Evolutionary conservation across 768 basidiomycete species (phyloP).

Genomic region (Lactarius pseudohatsudake): DNA sequence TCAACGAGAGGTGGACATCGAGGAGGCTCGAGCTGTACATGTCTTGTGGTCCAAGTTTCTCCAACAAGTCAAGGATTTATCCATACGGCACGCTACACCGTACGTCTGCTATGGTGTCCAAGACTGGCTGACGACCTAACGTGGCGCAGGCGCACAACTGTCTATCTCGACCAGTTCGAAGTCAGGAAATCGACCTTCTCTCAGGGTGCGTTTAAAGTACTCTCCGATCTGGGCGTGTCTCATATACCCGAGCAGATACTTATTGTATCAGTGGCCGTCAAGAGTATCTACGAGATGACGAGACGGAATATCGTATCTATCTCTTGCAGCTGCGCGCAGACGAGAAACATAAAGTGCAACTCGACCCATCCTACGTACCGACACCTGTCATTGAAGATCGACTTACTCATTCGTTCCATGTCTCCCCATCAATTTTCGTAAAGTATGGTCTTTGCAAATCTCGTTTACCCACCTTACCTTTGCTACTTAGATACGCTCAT

Average conservation of each 20-base stretch:
- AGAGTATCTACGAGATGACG: not conserved
- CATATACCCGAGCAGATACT: not conserved
- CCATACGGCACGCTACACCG: not conserved
- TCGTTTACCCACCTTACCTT: not conserved
- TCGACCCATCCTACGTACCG: conserved; percentile 8
- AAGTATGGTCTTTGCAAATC: not conserved
- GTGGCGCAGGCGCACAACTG: not conserved
- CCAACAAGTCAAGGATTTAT: not conserved
- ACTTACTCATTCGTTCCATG: not conserved
- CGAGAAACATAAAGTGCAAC: conserved; percentile 11
- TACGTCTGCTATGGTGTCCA: not conserved
- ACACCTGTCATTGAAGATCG: not conserved
- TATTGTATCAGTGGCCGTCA: conserved; percentile 7
- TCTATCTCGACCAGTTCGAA: not conserved
- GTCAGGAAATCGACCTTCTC: not conserved
- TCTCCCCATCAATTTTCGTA: not conserved
- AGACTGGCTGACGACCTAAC: not conserved
- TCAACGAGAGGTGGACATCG: not conserved
- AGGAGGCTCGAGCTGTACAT: not conserved
- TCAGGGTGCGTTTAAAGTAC: not conserved
- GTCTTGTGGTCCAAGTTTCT: not conserved
- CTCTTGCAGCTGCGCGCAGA: conserved; percentile 3
- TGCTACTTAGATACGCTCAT: not conserved
- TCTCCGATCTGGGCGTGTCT: too few relatives aligned
- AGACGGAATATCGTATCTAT: not conserved